Percentiles rank a stretch among this genome's conserved stretches.
Conservation (phyloP, 805 yeast genomes). For the Candida ponderosae region DNA sequence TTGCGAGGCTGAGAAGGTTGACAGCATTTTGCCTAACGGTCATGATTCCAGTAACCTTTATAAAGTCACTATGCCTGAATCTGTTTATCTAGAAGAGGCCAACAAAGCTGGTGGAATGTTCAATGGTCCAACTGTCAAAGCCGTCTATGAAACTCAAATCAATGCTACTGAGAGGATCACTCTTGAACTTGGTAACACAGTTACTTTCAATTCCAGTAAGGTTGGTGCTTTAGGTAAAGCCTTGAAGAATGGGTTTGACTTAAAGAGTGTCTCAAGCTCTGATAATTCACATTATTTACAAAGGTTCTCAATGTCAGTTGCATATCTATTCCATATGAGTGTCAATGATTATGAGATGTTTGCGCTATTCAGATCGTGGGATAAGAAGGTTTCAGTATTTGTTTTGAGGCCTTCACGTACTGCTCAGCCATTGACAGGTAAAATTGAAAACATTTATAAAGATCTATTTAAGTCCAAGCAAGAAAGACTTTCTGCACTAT, state of each 20-base stretch:
- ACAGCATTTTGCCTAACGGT: conserved; percentile 66
- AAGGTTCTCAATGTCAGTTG: conserved; percentile 45
- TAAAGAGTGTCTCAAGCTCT: conserved; percentile 41
- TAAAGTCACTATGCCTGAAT: conserved; percentile 63
- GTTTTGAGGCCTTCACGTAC: conserved; percentile 60
- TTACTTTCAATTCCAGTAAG: conserved; percentile 57
- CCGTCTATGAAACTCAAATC: conserved; percentile 72
- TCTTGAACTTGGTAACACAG: conserved; percentile 68
- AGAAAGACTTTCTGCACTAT: conserved; percentile 32
- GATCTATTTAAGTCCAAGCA: conserved; percentile 43
- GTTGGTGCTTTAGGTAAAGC: conserved; percentile 87
- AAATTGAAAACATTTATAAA: conserved; percentile 44
- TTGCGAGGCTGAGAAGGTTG: conserved; percentile 50
- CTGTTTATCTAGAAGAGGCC: conserved; percentile 45
- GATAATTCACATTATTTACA: conserved; percentile 47
- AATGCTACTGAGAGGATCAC: conserved; percentile 64
- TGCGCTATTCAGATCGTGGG: conserved; percentile 61
- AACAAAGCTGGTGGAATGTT: conserved; percentile 54
- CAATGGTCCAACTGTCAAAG: conserved; percentile 51
- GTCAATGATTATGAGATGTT: conserved; percentile 73
- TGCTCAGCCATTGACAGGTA: conserved; percentile 59
- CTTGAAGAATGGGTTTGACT: conserved; percentile 74
- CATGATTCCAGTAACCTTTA: conserved; percentile 43
- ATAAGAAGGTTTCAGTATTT: conserved; percentile 38
- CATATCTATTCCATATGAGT: conserved; percentile 61